A percentile compares a stretch with the other conserved stretches of the same genome.
These are phyloP conservation scores for Arctium minus DNA, from an alignment of 129 eudicot species.

Conservation along the genomic window DNA sequence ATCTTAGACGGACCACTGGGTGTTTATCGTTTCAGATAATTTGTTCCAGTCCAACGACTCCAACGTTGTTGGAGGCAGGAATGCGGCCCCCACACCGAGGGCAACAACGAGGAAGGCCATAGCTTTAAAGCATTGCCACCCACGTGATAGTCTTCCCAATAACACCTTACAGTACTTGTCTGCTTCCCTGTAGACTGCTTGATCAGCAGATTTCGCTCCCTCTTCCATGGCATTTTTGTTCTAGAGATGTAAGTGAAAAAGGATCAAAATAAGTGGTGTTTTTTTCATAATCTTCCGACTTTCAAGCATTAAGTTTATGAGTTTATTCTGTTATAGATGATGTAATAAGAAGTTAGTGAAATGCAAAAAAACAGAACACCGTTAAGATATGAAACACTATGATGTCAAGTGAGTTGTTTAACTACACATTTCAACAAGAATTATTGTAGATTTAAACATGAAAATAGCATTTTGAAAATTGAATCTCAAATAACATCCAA, in stretches of 20 bases:
- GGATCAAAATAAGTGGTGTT: neutral
- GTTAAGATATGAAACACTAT: too few relatives aligned
- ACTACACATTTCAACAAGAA: neutral
- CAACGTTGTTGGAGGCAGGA: constrained; percentile 31
- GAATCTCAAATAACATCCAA: neutral
- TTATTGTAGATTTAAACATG: too few relatives aligned
- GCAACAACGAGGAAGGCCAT: constrained; percentile 28
- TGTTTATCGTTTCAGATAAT: constrained; percentile 30
- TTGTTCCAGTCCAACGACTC: constrained; percentile 51
- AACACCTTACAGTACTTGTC: constrained; percentile 55
- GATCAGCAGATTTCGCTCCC: constrained; percentile 34
- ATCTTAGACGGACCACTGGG: constrained; percentile 28
- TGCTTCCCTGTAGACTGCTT: constrained; percentile 45
- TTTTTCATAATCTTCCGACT: neutral
- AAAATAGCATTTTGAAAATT: neutral
- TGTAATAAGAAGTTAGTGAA: too few relatives aligned
- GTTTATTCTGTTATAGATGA: neutral
- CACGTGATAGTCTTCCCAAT: constrained; percentile 48
- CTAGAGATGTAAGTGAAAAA: constrained; percentile 18
- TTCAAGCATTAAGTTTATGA: neutral
- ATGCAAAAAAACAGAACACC: too few relatives aligned
- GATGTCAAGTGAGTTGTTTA: neutral
- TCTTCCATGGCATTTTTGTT: constrained; percentile 51
- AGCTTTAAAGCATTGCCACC: constrained; percentile 47
- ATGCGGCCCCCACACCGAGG: constrained; percentile 46